Base-by-base conservation (phyloP, 2,329 filamentous ascomycete genomes). In the Penicillium vulpinum region DNA sequence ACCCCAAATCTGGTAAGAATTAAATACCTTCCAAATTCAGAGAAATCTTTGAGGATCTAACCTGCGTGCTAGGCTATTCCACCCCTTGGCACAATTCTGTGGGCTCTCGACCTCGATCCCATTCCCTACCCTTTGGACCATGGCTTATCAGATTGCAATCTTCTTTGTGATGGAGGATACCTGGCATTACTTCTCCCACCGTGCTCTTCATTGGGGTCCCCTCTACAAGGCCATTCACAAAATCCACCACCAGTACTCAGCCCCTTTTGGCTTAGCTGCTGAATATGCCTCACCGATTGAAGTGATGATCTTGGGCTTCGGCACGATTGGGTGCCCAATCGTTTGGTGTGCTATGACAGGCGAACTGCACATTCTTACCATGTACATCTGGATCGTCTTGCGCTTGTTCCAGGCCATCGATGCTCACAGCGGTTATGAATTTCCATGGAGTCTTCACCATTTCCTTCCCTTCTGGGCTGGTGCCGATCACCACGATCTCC, bases 171-270 rank as follows among this genome's bases (percentile, higher is more conserved):
- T 97, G 70, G 94, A 99, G 77, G 94, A 99, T 77, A 81, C 93
- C 65, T 99, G 94, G 94, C 94, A 99, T 79, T 99, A 99, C 83
- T 97, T 92, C 88, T 87, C 86, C 66, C 94, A 99, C 80, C 91
- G 94, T 67, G 85, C 85, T 41, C 86, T 99, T 78, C 94, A 99
- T 83, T 95, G 91, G 81, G 92, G 91, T 22, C 91, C 92, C 38
- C 87, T 99, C 6, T 99, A 99, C 86, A 96, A 92, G 82, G 85
- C 88, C 71, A 90, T 99, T 70, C 94, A 99, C 85, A 99, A 99
- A 82, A 92, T 99, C 68, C 94, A 99, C 81, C 94, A 99, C 82
- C 93, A 94, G 71, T 99, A 99, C 82, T 96, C 92, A 36, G 94
- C 94, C 13, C 94, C 94, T 18, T 99, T 99, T 72, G 94, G 94